Conservation (phyloP, 495 filamentous ascomycete genomes). For the Penicillium alfredii region DNA sequence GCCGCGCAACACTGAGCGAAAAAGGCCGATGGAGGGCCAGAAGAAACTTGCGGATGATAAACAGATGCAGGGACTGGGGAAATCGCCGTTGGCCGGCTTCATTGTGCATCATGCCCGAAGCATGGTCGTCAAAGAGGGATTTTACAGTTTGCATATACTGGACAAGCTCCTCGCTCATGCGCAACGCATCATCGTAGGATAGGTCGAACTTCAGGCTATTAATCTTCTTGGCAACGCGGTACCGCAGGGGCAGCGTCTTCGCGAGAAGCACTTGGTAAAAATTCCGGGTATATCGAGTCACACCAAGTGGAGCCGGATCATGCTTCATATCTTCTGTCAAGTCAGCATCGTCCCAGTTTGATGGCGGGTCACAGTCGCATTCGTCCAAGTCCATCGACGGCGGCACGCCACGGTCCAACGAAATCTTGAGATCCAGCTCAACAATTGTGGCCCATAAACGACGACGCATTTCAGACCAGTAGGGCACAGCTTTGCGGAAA, state of each 20-base stretch:
- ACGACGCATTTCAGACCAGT: constrained; percentile 51
- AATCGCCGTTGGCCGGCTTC: constrained; percentile 24
- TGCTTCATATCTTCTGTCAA: constrained; percentile 39
- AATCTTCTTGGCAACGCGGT: constrained; percentile 43
- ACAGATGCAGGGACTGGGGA: constrained; percentile 31
- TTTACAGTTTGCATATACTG: constrained; percentile 26
- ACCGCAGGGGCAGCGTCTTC: constrained; percentile 41
- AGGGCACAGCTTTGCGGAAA: constrained; percentile 36
- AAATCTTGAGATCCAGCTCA: constrained; percentile 52
- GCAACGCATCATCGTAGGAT: constrained; percentile 47
- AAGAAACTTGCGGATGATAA: constrained; percentile 47
- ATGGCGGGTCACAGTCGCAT: constrained; percentile 47
- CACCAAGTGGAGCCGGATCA: constrained; percentile 26
- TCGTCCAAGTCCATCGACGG: constrained; percentile 43
- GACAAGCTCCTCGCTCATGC: constrained; percentile 39
- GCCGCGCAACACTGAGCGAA: constrained; percentile 39
- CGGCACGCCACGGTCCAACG: constrained; percentile 49
- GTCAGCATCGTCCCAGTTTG: constrained; percentile 54
- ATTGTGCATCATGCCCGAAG: constrained; percentile 14
- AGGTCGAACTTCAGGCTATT: constrained; percentile 45
- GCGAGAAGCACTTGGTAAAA: constrained; percentile 49
- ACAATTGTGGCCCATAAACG: constrained; percentile 59
- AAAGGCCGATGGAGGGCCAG: constrained; percentile 50
- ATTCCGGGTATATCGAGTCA: constrained; percentile 37
- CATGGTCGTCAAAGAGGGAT: constrained; percentile 22